Conservation (phyloP, 257 asterid species). For the Echites panduratus region DNA sequence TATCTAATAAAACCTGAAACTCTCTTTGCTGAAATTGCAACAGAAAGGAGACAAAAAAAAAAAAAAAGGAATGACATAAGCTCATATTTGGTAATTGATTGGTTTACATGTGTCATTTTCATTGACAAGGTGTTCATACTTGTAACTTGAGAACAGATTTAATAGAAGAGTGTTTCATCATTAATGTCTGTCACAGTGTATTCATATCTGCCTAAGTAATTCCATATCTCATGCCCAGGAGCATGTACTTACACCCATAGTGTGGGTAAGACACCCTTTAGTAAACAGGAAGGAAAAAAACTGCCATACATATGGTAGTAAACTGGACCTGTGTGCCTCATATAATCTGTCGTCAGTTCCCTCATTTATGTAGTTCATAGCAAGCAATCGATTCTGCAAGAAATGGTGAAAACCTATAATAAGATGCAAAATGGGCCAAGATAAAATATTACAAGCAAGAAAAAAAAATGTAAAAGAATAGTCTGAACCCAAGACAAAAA, state of each 20-base stretch:
- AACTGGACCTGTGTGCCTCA: slow-evolving; percentile 88
- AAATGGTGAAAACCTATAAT: slow-evolving; percentile 10
- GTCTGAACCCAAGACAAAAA: background rate
- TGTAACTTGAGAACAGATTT: background rate
- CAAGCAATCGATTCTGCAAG: slow-evolving; percentile 95
- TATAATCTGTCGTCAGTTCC: slow-evolving; percentile 74
- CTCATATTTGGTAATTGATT: background rate
- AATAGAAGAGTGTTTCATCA: background rate
- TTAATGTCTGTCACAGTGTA: background rate
- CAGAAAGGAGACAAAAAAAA: background rate
- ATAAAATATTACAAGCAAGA: background rate
- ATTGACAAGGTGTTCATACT: background rate
- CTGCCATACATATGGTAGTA: slow-evolving; percentile 18
- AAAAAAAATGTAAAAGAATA: background rate
- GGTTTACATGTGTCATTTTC: background rate
- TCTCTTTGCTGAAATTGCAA: background rate
- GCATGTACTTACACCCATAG: background rate
- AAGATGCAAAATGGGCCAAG: background rate
- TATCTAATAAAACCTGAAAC: background rate
- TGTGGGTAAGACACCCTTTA: background rate
- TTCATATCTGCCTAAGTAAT: background rate
- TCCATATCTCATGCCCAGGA: background rate
- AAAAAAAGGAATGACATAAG: background rate
- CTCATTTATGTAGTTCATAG: slow-evolving; percentile 96
- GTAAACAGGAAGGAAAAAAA: background rate